Evolutionary conservation across 768 basidiomycete genomes (phyloP), one percentile per base, ranked within the genome.

Genomic region (Dictyophora rubrovolvata): DNA sequence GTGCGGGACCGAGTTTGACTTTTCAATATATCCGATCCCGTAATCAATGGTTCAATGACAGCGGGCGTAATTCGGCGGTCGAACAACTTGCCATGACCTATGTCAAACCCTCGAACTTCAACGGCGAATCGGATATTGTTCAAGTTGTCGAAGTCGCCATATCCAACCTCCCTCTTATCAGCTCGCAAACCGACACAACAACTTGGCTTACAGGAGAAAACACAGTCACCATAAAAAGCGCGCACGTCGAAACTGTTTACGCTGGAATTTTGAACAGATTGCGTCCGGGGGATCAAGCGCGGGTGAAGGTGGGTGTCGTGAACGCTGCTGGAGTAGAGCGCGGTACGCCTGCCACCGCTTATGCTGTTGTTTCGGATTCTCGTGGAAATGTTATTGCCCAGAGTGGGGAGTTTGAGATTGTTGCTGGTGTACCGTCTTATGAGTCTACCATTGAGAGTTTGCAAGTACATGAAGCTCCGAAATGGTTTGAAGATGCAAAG

Each of bases 61-160:
- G 55, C 51, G 49, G 55, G 48, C 33, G 46, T 12, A 20, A 18
- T 21, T 22, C 48, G 56, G 47, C 48, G 21, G 5, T 52, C 36
- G 48, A 57, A 23, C 28, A 51, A 33, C 12, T 28, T 54, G n/a
- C 53, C 55, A 42, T 47, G 22, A 36, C 60, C 59, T 56, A 46
- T 36, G 48, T 53, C 76, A 77, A 28, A 69, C 68, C 12, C 74
- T 73, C 0, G 70, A 73, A 11, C 80, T 79, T 56, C 34, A 65
- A 72, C 18, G 64, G 75, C 23, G 48, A 69, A 23, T 70, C 69
- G 1, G 64, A 65, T 52, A 74, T 73, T 22, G 74, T 74, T 4
- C 80, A 82, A 62, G 74, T 72, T 0, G 74, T 83, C 0, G 77
- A 79, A 48, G 73, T 83, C 46, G 80, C 78, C 0, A 62, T 83